phyloP scores from a whole-genome alignment of 1,139 yeast species.

The Kluyveromyces sp. region DNA sequence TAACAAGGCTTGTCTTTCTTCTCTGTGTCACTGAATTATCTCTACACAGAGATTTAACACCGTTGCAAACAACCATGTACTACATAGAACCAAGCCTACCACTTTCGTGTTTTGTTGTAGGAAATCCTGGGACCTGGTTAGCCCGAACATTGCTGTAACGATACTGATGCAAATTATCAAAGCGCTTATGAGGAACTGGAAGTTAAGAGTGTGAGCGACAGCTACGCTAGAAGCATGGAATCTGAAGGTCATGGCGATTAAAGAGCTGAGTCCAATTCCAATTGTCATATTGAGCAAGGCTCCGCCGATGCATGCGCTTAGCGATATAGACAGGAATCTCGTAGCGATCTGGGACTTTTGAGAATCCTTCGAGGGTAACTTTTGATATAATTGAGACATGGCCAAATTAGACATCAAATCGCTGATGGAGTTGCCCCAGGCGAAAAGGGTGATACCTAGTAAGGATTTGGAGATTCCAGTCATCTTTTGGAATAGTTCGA shows the following conservation, averaged over 20 bases:
- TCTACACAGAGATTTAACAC: constrained; percentile 24
- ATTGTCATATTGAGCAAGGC: constrained; percentile 31
- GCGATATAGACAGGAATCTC: constrained; percentile 30
- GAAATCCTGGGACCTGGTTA: constrained; percentile 10
- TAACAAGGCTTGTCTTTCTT: background rate
- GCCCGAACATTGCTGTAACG: background rate
- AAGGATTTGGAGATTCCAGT: constrained; percentile 59
- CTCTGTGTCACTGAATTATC: background rate
- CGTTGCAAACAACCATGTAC: constrained; percentile 27
- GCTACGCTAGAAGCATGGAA: background rate
- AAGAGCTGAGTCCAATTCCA: constrained; percentile 32
- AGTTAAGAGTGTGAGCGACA: background rate
- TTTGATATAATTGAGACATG: constrained; percentile 30
- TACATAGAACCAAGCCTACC: constrained; percentile 27
- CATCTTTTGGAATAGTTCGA: constrained; percentile 38
- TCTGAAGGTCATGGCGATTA: constrained; percentile 24
- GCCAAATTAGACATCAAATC: constrained; percentile 84
- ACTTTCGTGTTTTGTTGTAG: constrained; percentile 15
- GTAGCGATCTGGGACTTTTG: constrained; percentile 20
- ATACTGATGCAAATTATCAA: background rate
- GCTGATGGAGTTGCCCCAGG: constrained; percentile 94
- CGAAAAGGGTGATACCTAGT: constrained; percentile 81
- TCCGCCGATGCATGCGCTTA: constrained; percentile 32
- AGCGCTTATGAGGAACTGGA: constrained; percentile 2
- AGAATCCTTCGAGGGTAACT: constrained; percentile 20